These are phyloP conservation scores for Nicotiana benthamiana DNA, from an alignment of 257 asterid genomes.

Conservation along the genomic window DNA sequence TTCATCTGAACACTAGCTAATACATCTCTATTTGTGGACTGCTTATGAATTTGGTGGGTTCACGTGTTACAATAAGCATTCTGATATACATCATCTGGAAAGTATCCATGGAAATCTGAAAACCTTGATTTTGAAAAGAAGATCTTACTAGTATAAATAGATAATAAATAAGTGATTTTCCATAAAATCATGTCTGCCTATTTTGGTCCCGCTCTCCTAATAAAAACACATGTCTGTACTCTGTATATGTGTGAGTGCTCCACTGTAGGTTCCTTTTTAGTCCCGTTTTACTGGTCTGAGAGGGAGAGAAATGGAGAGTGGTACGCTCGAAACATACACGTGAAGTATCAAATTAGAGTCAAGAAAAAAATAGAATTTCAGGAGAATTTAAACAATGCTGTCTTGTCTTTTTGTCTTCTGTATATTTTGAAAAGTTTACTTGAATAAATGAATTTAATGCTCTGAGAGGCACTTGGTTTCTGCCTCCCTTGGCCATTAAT, in stretches of 20 bases:
- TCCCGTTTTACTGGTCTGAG: not conserved
- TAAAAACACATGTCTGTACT: not conserved
- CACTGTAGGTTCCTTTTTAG: not conserved
- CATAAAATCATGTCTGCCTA: not conserved
- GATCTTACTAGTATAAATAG: not conserved
- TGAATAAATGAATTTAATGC: not conserved
- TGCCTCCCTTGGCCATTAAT: not conserved
- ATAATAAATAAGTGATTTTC: not conserved
- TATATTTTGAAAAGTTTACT: not conserved
- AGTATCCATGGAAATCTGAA: not conserved
- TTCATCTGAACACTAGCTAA: not conserved
- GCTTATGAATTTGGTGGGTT: not conserved
- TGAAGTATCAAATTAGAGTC: not conserved
- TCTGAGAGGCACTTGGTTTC: not conserved
- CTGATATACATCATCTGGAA: not conserved
- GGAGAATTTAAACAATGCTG: not conserved
- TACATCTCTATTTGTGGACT: too few relatives aligned
- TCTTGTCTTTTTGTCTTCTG: not conserved
- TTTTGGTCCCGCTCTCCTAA: not conserved
- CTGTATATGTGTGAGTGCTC: not conserved
- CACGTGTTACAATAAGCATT: not conserved
- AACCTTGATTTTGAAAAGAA: not conserved
- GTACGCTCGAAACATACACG: not conserved
- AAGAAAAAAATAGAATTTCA: not conserved
- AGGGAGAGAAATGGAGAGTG: not conserved